These are phyloP conservation scores for Emergomyces orientalis DNA, from an alignment of 2,329 filamentous ascomycete species.

Conservation along the genomic window DNA sequence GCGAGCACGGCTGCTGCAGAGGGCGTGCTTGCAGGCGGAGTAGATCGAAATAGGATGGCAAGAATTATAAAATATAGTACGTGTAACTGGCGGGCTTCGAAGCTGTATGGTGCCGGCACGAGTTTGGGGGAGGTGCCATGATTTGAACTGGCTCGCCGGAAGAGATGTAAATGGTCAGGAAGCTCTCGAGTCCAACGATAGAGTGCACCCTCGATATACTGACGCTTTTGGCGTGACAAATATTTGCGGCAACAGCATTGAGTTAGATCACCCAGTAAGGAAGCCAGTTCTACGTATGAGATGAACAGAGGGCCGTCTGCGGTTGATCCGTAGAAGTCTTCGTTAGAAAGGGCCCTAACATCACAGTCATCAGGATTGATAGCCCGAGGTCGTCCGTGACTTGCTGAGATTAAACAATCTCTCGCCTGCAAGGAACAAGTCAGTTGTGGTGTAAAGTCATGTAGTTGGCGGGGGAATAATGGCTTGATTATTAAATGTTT, in stretches of 20 bases:
- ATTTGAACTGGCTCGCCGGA: conserved; percentile 11
- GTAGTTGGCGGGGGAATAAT: background rate
- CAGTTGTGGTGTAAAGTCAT: background rate
- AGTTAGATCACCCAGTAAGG: conserved; percentile 28
- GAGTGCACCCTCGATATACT: conserved; percentile 22
- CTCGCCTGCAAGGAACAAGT: conserved; percentile 19
- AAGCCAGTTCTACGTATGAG: conserved; percentile 34
- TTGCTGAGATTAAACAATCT: conserved; percentile 36
- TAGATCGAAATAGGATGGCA: conserved; percentile 32
- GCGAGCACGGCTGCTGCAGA: conserved; percentile 34
- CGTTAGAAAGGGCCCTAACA: conserved; percentile 26
- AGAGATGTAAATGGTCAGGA: conserved; percentile 23
- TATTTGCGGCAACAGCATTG: conserved; percentile 21
- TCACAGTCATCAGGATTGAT: conserved; percentile 34
- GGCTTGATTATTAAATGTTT: background rate
- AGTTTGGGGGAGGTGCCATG: conserved; percentile 12
- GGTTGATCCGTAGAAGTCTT: conserved; percentile 28
- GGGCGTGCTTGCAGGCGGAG: conserved; percentile 22
- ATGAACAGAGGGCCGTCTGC: conserved; percentile 29
- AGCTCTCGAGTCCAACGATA: conserved; percentile 32
- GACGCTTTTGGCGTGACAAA: conserved; percentile 20
- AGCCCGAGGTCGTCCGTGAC: conserved; percentile 34
- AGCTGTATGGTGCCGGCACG: conserved; percentile 22
- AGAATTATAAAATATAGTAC: conserved; percentile 34
- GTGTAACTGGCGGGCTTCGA: conserved; percentile 34